Evolutionary conservation across 257 asterid genomes (phyloP).

Genomic region (Cordia subcordata): DNA sequence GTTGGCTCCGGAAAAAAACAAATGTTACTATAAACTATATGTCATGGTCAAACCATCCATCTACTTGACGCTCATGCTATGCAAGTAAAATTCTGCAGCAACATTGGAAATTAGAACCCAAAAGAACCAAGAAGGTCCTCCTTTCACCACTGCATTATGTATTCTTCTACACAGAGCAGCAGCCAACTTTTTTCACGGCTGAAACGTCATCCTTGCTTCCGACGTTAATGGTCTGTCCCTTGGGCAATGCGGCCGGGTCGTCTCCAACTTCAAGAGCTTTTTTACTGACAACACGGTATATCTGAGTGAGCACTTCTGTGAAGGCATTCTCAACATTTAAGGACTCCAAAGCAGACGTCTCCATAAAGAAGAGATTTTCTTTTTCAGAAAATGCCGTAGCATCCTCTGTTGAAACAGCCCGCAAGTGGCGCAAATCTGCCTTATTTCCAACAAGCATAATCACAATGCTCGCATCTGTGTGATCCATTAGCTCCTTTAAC

Average conservation of each 20-base stretch:
- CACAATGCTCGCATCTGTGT: constrained; percentile 60
- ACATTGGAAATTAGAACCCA: too few relatives aligned
- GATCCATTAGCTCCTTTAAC: constrained; percentile 66
- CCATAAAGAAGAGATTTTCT: constrained; percentile 55
- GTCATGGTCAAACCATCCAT: not conserved
- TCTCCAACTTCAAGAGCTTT: constrained; percentile 56
- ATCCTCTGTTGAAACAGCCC: constrained; percentile 66
- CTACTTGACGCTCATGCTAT: not conserved
- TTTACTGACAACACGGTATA: constrained; percentile 46
- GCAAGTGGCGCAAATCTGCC: constrained; percentile 63
- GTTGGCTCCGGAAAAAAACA: too few relatives aligned
- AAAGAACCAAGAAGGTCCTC: too few relatives aligned
- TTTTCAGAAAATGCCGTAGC: constrained; percentile 56
- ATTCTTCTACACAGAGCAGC: constrained; percentile 44
- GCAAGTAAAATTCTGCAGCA: too few relatives aligned
- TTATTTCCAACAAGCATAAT: constrained; percentile 71
- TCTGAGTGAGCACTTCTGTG: constrained; percentile 64
- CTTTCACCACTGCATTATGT: too few relatives aligned
- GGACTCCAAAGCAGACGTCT: constrained; percentile 70
- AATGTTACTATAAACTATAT: not conserved
- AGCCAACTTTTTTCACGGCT: constrained; percentile 58
- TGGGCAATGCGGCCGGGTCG: constrained; percentile 47
- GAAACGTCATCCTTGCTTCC: constrained; percentile 62
- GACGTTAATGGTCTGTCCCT: constrained; percentile 53
- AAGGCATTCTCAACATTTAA: constrained; percentile 67